These are phyloP conservation scores for Coemansia biformis DNA, from an alignment of 192 early-diverging fungal species.

Conservation along the genomic window DNA sequence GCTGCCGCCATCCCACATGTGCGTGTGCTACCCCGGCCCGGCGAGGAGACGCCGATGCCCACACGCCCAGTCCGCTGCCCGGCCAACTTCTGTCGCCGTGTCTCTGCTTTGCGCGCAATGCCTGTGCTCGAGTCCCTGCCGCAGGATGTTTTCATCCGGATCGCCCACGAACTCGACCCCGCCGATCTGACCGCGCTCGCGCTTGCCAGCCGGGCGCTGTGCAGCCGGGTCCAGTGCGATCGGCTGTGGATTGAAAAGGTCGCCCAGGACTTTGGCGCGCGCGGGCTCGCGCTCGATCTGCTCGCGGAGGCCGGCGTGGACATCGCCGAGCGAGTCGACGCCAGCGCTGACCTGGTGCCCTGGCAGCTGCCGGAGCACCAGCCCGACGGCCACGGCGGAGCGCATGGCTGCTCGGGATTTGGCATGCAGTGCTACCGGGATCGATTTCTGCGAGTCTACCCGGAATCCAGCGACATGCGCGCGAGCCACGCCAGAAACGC, in stretches of 20 bases:
- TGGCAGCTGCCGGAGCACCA: constrained; percentile 14
- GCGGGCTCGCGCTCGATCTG: constrained; percentile 26
- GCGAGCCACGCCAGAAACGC: constrained; percentile 12
- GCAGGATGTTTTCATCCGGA: constrained; percentile 30
- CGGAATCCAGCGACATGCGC: constrained; percentile 19
- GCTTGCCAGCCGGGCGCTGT: constrained; percentile 26
- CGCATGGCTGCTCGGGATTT: too few relatives aligned
- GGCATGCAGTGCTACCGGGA: constrained; percentile 41
- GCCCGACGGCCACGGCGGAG: too few relatives aligned
- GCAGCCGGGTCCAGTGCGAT: constrained; percentile 19
- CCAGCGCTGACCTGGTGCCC: constrained; percentile 22
- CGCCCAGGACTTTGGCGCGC: constrained; percentile 44
- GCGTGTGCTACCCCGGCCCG: neutral
- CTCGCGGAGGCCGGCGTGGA: constrained; percentile 44
- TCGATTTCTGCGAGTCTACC: constrained; percentile 28
- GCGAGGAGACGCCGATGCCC: too few relatives aligned
- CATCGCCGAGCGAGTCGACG: constrained; percentile 22
- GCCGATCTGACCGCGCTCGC: constrained; percentile 26
- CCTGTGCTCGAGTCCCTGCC: constrained; percentile 26
- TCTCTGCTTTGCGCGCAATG: constrained; percentile 4
- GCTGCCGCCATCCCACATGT: too few relatives aligned
- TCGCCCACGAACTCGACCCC: constrained; percentile 28
- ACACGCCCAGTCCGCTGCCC: too few relatives aligned
- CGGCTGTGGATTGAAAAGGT: constrained; percentile 42
- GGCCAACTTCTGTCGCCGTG: too few relatives aligned